Evolutionary conservation across 176 grass and related monocot species (phyloP).

Genomic region (Thinopyrum elongatum): DNA sequence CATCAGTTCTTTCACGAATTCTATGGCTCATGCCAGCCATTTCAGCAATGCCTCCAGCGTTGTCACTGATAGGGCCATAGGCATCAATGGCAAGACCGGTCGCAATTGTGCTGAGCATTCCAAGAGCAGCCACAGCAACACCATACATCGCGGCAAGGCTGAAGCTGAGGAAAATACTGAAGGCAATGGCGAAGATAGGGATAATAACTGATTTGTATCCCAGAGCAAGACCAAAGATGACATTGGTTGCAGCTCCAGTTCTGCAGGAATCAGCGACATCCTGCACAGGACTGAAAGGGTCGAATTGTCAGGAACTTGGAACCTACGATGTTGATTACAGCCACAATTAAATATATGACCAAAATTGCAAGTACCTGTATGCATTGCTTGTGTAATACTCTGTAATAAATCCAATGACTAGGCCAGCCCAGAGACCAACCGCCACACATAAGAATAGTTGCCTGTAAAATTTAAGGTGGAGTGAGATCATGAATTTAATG

Average conservation of each 20-base stretch:
- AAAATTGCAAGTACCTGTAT: constrained; percentile 58
- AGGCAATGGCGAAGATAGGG: constrained; percentile 87
- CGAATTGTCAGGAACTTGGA: constrained; percentile 13
- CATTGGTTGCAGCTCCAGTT: constrained; percentile 90
- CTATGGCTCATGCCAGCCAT: constrained; percentile 98
- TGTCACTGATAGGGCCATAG: constrained; percentile 92
- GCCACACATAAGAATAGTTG: constrained; percentile 87
- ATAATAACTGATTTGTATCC: constrained; percentile 94
- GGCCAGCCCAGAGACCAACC: constrained; percentile 90
- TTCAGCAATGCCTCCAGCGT: constrained; percentile 95
- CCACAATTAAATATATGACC: background rate
- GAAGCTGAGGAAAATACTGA: constrained; percentile 88
- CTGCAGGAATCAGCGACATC: constrained; percentile 89
- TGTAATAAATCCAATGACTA: constrained; percentile 86
- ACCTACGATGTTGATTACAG: background rate
- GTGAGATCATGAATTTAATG: constrained; percentile 5
- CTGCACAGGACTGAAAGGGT: constrained; percentile 70
- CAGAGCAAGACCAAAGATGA: constrained; percentile 92
- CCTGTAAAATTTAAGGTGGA: constrained; percentile 41
- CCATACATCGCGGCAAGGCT: constrained; percentile 91
- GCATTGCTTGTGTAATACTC: constrained; percentile 98
- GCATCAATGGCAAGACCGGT: constrained; percentile 96
- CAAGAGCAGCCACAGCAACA: constrained; percentile 93
- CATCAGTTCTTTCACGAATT: constrained; percentile 92
- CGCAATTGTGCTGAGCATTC: constrained; percentile 92